Evolutionary conservation across 176 grass and related monocot species (phyloP).

Genomic region (Oryza punctata): DNA sequence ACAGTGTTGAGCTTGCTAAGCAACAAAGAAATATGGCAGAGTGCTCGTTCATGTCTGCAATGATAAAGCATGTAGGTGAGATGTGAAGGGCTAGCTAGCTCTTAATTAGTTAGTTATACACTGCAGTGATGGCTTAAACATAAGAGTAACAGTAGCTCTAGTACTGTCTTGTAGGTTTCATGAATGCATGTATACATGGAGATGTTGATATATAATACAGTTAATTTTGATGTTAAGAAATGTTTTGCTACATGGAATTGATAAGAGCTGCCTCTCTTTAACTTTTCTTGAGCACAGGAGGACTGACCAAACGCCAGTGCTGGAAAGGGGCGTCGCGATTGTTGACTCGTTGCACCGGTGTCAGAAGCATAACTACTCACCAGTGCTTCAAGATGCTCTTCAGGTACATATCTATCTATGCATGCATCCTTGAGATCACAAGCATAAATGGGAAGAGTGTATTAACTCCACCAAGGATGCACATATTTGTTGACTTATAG

Average conservation of each 20-base stretch:
- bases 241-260: constrained; percentile 5
- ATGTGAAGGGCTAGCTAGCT: not conserved
- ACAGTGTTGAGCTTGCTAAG: constrained; percentile 14
- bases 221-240: not conserved
- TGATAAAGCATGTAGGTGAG: not conserved
- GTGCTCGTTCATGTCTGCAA: constrained; percentile 27
- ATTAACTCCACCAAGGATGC: not conserved
- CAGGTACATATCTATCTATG: constrained; percentile 39
- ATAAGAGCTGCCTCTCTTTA: constrained; percentile 24
- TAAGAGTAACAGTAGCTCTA: not conserved
- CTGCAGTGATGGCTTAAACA: not conserved
- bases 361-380: constrained; percentile 38
- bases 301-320: constrained; percentile 32
- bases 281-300: constrained; percentile 38
- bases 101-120: not conserved
- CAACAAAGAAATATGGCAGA: constrained; percentile 30
- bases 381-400: constrained; percentile 35
- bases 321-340: constrained; percentile 29
- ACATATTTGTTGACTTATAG: not conserved
- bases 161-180: not conserved
- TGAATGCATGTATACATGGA: not conserved
- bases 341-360: constrained; percentile 40
- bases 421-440: constrained; percentile 18
- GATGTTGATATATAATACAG: not conserved
- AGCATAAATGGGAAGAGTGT: constrained; percentile 18